Evolutionary conservation across 106 monocot species (phyloP).

Genomic region (Xerophyta viscosa): DNA sequence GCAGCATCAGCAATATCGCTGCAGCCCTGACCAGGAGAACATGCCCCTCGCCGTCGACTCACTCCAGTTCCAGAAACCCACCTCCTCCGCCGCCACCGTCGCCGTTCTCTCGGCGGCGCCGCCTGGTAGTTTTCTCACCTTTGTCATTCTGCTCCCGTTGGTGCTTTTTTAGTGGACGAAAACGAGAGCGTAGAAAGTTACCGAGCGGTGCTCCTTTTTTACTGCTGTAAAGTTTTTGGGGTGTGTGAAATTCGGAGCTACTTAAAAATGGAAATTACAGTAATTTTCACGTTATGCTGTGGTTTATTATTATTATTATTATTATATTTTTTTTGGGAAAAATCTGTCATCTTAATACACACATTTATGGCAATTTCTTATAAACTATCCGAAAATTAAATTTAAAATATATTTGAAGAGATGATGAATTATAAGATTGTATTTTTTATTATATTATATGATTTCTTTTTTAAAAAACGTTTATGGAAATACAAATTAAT

Average conservation of each 20-base stretch:
- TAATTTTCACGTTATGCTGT: too few species aligned
- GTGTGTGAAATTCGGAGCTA: too few species aligned
- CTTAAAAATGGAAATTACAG: neutral
- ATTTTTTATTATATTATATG: too few species aligned
- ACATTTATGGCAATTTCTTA: too few species aligned
- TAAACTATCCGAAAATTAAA: too few species aligned
- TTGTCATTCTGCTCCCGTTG: neutral
- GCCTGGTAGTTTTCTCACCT: neutral
- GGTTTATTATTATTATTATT: too few species aligned
- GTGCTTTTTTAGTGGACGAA: neutral
- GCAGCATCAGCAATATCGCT: constrained; percentile 22
- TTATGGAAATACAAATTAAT: too few species aligned
- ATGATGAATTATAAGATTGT: too few species aligned
- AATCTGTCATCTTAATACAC: too few species aligned
- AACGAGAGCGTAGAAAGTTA: neutral
- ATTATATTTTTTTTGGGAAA: too few species aligned
- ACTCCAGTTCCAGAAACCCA: constrained; percentile 58
- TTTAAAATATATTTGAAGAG: too few species aligned
- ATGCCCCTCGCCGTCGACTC: constrained; percentile 99
- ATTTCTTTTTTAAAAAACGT: too few species aligned
- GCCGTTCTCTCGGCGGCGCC: neutral
- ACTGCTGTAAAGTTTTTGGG: neutral
- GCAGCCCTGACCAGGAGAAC: constrained; percentile 93
- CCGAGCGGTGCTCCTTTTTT: neutral
- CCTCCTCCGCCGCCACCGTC: constrained; percentile 1